Percentiles rank a stretch among this genome's conserved stretches.
These are phyloP conservation scores for Piloderma croceum DNA, from an alignment of 768 basidiomycete genomes.

Conservation along the genomic window DNA sequence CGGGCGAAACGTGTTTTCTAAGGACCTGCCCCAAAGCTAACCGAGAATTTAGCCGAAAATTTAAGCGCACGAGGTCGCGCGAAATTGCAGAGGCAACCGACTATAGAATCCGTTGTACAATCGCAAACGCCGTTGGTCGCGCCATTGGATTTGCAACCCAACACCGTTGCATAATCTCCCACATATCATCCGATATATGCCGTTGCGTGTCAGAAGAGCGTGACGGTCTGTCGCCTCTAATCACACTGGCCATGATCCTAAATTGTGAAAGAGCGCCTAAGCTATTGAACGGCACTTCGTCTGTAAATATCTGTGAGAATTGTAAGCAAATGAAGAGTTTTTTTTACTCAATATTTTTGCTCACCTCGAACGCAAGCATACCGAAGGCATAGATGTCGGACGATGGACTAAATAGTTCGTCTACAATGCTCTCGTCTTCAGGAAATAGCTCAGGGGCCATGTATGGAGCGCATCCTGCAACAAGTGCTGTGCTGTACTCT, in stretches of 20 bases:
- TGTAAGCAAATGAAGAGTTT: neutral
- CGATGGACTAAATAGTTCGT: constrained; percentile 6
- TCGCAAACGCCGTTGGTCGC: neutral
- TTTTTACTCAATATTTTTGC: neutral
- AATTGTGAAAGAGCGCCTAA: neutral
- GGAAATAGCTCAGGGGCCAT: constrained; percentile 15
- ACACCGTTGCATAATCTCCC: neutral
- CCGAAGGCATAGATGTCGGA: constrained; percentile 17
- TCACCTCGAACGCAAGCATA: constrained; percentile 13
- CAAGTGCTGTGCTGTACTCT: constrained; percentile 12
- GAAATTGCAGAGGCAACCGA: neutral
- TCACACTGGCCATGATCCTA: neutral
- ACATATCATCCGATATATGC: neutral
- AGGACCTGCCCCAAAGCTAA: neutral
- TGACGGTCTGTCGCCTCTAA: neutral
- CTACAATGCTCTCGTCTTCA: constrained; percentile 3
- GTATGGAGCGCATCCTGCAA: constrained; percentile 7
- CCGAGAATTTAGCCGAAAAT: neutral
- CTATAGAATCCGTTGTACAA: neutral
- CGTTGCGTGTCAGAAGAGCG: neutral
- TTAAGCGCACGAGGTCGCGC: neutral
- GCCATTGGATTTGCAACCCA: neutral
- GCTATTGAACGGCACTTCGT: neutral
- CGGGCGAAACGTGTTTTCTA: neutral
- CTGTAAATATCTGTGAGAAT: neutral